These are phyloP conservation scores for Coriolopsis trogii DNA, from an alignment of 1,284 basidiomycete genomes.

Conservation along the genomic window DNA sequence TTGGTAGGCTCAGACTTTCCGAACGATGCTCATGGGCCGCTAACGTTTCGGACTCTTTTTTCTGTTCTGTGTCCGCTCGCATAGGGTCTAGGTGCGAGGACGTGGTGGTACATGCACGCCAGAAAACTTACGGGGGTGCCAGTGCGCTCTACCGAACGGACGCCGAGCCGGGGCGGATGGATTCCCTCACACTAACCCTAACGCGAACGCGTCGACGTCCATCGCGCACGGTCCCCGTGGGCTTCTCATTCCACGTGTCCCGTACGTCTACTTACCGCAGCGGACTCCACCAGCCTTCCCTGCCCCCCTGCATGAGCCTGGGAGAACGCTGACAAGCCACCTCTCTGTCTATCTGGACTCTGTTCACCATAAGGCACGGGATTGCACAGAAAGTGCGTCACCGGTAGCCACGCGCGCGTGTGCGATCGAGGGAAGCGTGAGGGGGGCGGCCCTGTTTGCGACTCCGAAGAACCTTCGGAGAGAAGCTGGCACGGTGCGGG, in stretches of 20 bases:
- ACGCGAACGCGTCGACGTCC: neutral
- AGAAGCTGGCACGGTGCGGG: slow-evolving; percentile 14
- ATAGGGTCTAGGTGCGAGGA: too few species aligned
- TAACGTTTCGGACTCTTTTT: too few species aligned
- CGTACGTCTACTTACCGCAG: neutral
- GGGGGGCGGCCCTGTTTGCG: too few species aligned
- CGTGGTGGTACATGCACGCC: too few species aligned
- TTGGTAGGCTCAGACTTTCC: too few species aligned
- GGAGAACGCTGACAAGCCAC: too few species aligned
- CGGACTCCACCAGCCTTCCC: neutral
- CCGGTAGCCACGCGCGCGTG: too few species aligned
- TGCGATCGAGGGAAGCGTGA: too few species aligned
- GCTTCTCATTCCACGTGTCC: neutral
- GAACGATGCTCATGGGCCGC: too few species aligned
- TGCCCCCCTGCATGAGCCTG: neutral
- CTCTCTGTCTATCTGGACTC: too few species aligned
- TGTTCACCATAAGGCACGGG: too few species aligned
- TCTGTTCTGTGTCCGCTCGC: too few species aligned
- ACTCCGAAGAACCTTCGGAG: slow-evolving; percentile 23
- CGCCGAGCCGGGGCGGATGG: neutral
- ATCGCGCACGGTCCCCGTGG: neutral
- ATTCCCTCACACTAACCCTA: neutral
- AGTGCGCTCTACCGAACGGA: slow-evolving; percentile 12
- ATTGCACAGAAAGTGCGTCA: neutral
- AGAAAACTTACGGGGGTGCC: slow-evolving; percentile 25